Evolutionary conservation across 2,329 filamentous ascomycete species (phyloP).

Genomic region (Stagonosporopsis vannaccii): DNA sequence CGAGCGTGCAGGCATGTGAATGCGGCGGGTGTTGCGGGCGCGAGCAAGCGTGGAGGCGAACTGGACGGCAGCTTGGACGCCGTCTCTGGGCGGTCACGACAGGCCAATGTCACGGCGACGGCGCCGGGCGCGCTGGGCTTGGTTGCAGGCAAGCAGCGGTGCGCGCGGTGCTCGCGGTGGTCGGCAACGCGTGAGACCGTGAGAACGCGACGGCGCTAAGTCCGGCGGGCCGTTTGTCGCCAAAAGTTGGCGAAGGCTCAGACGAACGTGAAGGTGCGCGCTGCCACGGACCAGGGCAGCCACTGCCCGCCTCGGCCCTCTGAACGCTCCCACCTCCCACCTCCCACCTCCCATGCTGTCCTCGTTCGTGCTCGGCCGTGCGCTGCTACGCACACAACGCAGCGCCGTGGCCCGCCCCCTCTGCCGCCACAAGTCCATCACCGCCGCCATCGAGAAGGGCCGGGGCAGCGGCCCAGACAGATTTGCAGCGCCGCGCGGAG

Average conservation of each 20-base stretch:
- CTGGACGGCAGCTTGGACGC: background rate
- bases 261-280: slow-evolving; percentile 1
- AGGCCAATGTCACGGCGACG: background rate
- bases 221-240: slow-evolving; percentile 12
- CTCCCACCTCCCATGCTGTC: slow-evolving; percentile 36
- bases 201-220: slow-evolving; percentile 1
- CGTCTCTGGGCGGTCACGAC: background rate
- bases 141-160: background rate
- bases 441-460: slow-evolving; percentile 43
- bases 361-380: slow-evolving; percentile 22
- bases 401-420: slow-evolving; percentile 25
- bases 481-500: slow-evolving; percentile 19
- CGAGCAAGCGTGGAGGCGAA: too few relatives aligned
- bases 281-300: background rate
- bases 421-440: slow-evolving; percentile 42
- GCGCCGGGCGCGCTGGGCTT: background rate
- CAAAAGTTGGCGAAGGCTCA: slow-evolving; percentile 13
- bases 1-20: background rate
- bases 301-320: background rate
- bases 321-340: too few relatives aligned
- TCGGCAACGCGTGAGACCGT: slow-evolving; percentile 1
- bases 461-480: slow-evolving; percentile 22
- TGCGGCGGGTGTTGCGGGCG: background rate
- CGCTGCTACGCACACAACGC: slow-evolving; percentile 26
- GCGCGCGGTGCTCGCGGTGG: background rate